phyloP scores from a whole-genome alignment of 257 asterid species.

The Scutellaria minor region DNA sequence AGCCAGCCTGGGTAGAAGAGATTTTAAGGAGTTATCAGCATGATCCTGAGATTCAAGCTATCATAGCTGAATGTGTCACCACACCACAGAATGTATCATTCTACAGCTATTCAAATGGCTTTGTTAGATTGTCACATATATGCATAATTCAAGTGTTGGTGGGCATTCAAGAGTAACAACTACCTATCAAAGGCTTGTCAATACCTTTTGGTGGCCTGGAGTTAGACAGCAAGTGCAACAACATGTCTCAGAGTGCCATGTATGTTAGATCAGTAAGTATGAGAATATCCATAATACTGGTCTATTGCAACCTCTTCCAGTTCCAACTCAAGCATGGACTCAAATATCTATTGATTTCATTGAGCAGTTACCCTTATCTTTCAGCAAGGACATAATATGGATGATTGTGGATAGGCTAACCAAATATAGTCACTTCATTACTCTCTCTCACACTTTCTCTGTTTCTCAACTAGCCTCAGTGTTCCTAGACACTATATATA shows the following conservation, averaged over 20 bases:
- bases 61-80: too few species aligned
- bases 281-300: neutral
- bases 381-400: too few species aligned
- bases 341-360: neutral
- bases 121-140: accelerated
- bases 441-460: neutral
- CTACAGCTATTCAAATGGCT: neutral
- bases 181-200: neutral
- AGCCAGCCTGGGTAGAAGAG: neutral
- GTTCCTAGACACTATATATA: neutral
- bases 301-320: neutral
- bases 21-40: neutral
- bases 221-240: neutral
- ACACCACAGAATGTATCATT: neutral
- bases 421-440: neutral
- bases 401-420: too few species aligned
- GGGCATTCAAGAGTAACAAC: neutral
- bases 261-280: neutral
- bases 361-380: too few species aligned
- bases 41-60: neutral
- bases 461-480: neutral
- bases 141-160: neutral
- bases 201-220: neutral
- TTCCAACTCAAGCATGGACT: neutral
- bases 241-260: accelerated